Conservation (phyloP, 495 filamentous ascomycete genomes). For the Penicillium daleae region DNA sequence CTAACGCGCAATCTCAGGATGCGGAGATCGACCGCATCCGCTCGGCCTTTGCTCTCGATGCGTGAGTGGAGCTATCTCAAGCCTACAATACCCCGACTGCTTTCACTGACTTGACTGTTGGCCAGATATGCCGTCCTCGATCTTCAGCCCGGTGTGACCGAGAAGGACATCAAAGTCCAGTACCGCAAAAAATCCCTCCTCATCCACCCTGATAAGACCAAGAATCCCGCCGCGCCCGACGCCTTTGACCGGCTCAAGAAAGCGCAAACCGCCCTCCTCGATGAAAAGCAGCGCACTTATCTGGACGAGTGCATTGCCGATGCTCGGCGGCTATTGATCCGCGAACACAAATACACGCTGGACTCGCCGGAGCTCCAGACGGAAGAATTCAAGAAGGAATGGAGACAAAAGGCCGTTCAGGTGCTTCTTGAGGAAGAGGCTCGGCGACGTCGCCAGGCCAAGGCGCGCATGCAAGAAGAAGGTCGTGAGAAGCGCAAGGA, state of each 20-base stretch:
- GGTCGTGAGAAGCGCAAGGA: constrained; percentile 84
- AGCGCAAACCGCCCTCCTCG: constrained; percentile 86
- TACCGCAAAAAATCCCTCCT: constrained; percentile 97
- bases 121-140: constrained; percentile 89
- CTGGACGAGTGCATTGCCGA: constrained; percentile 97
- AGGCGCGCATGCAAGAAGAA: constrained; percentile 96
- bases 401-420: constrained; percentile 87
- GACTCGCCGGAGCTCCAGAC: constrained; percentile 83
- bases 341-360: constrained; percentile 87
- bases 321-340: constrained; percentile 90
- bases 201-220: constrained; percentile 98
- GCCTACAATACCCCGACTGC: not conserved
- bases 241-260: constrained; percentile 98
- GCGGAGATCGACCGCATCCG: constrained; percentile 95
- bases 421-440: constrained; percentile 94
- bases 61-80: constrained; percentile 56
- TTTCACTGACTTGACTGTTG: not conserved
- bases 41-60: constrained; percentile 86
- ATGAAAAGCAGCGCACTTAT: constrained; percentile 83
- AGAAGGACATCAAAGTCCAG: constrained; percentile 90
- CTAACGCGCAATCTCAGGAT: constrained; percentile 61
- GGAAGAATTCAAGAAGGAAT: constrained; percentile 77
- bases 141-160: constrained; percentile 91
- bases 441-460: constrained; percentile 78
- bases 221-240: constrained; percentile 87